Base-by-base conservation (phyloP, 1,284 basidiomycete genomes). In the Lignosus rhinocerotis region DNA sequence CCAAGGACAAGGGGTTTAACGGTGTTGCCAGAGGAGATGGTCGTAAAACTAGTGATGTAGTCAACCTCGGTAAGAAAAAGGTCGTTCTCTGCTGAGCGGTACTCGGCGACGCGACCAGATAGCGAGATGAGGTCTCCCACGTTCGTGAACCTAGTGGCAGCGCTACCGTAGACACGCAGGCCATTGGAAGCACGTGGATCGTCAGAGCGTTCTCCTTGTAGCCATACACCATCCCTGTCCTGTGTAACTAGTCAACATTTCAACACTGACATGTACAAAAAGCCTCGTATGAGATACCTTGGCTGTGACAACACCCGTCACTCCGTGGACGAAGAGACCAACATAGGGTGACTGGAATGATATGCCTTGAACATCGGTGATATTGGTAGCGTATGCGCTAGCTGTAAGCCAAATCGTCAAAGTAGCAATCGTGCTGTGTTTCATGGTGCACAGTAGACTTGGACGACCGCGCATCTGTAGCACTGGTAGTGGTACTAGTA, bases 251-350 rank as follows among this genome's bases (percentile, higher is more conserved):
- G 12, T 25, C 38, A 53, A 43, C 16, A 45, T 55, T 7, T 25
- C 38, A 53, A 43, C 16, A 45, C 56, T 7, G 45, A 34, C 3
- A 14, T 41, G 17, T 59, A 19, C 9, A 45, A 11, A 14, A 8
- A 3, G 25, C 16, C 11, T 8, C n/a, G 16, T 14, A 33, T 19
- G 17, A 12, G 70, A 45, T 65, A 82, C 82, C 74, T 82, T 84
- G 1, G 82, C 83, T 6, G 82, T 81, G 0, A 86, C 82, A 5
- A 83, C 61, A 16, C 82, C 85, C 33, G 76, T 79, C 16, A 86
- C 73, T 66, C 79, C 77, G 11, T 73, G 62, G 6, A 87, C 80
- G 8, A 69, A 73, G 60, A 83, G 74, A 0, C 82, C 81, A 33
- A 63, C 67, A 16, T 80, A 72, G 44, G 84, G 80, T 10, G 83